These are phyloP conservation scores for Chaetomiaceae sp. DNA, from an alignment of 2,329 filamentous ascomycete species.

Conservation along the genomic window DNA sequence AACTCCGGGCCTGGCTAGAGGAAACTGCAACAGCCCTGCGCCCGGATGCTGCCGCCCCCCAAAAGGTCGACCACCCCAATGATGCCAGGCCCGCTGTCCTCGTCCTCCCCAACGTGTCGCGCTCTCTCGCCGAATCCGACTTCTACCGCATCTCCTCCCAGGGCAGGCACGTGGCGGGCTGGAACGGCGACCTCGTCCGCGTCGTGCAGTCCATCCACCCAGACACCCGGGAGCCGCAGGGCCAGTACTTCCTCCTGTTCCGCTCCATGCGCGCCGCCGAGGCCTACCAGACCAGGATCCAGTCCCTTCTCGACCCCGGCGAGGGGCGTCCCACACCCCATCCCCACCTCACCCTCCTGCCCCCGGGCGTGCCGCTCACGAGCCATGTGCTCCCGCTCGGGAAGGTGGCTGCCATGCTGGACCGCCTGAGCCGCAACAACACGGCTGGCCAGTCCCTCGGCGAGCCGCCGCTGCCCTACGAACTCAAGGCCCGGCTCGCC, in stretches of 20 bases:
- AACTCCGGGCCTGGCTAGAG: conserved; percentile 17
- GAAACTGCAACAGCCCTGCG: not conserved
- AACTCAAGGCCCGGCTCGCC: not conserved
- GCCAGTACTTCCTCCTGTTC: conserved; percentile 68
- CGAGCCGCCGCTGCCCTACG: not conserved
- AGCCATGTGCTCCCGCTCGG: no score
- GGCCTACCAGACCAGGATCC: conserved; percentile 38
- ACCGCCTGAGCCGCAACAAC: no score
- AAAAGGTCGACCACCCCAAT: no score
- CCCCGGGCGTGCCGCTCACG: no score
- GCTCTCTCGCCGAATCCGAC: conserved; percentile 59
- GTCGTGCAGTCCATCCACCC: conserved; percentile 62
- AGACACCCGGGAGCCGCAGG: conserved; percentile 56
- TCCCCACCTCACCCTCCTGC: no score
- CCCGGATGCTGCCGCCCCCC: no score
- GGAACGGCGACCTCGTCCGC: conserved; percentile 59
- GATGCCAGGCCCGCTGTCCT: conserved; percentile 38
- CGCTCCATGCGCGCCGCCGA: conserved; percentile 51
- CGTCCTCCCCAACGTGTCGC: conserved; percentile 54
- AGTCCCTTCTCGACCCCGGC: conserved; percentile 1
- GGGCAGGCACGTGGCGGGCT: conserved; percentile 61
- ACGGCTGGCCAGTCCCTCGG: no score
- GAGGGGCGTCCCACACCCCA: no score
- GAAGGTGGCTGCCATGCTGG: no score
- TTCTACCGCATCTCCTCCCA: conserved; percentile 63